Conservation (phyloP, 768 basidiomycete genomes). For the Pleurotus cornucopiae region DNA sequence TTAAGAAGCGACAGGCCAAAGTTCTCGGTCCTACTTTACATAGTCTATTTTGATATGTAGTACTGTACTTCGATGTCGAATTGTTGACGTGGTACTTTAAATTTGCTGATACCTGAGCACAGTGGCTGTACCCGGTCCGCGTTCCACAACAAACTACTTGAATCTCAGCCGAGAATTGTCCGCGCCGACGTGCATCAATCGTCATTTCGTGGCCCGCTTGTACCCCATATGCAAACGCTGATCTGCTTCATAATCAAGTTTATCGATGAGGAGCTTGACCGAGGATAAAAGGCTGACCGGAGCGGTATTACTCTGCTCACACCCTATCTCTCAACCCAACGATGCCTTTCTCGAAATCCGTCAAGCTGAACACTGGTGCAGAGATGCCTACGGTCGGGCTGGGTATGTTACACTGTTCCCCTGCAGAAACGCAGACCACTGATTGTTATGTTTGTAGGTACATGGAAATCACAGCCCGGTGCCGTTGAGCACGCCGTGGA, state of each 20-base stretch:
- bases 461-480: constrained; percentile 73
- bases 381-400: constrained; percentile 75
- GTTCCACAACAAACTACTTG: not conserved
- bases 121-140: not conserved
- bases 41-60: not conserved
- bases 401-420: constrained; percentile 26
- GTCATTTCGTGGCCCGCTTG: not conserved
- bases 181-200: not conserved
- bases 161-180: not conserved
- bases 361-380: constrained; percentile 74
- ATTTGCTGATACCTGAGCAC: not conserved
- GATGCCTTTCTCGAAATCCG: constrained; percentile 46
- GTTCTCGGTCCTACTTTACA: no score
- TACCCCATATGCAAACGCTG: not conserved
- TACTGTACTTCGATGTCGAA: not conserved
- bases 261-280: not conserved
- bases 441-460: constrained; percentile 36
- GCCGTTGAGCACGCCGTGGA: constrained; percentile 72
- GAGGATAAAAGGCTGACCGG: not conserved
- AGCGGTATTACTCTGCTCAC: not conserved
- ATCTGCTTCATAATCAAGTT: constrained; percentile 6
- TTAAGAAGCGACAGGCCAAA: not conserved
- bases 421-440: no score
- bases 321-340: constrained; percentile 3
- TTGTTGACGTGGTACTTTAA: not conserved